phyloP scores from a whole-genome alignment of 441 rosid species.

The Aleurites moluccanus region DNA sequence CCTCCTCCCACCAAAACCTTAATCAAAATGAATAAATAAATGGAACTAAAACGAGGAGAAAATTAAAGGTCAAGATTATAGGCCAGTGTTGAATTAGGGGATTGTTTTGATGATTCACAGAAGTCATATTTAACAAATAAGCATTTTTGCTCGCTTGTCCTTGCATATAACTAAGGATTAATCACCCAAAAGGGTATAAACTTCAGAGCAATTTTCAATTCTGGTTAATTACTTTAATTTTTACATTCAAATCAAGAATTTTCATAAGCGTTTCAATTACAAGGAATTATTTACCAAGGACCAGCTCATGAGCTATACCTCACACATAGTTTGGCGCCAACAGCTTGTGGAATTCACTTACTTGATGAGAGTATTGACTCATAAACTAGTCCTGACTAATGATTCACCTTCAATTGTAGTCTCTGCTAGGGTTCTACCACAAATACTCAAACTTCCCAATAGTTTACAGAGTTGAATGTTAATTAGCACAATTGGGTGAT shows the following conservation, averaged over 20 bases:
- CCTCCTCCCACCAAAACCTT: too few species aligned
- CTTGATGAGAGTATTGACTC: background rate
- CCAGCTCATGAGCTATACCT: background rate
- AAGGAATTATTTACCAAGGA: background rate
- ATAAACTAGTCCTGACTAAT: background rate
- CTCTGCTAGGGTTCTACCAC: background rate
- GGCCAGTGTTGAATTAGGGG: background rate
- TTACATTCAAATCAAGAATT: background rate
- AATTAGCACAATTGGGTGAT: background rate
- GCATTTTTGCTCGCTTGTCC: background rate
- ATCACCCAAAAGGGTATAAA: background rate
- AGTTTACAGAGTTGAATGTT: background rate
- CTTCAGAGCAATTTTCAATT: too few species aligned
- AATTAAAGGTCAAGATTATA: background rate
- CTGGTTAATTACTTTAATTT: background rate
- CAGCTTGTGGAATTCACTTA: background rate
- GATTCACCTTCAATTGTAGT: background rate
- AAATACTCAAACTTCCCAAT: background rate
- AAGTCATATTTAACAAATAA: background rate
- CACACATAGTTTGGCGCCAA: background rate
- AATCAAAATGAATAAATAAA: background rate
- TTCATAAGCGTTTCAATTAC: background rate
- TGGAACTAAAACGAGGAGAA: background rate
- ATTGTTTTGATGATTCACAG: background rate
- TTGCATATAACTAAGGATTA: background rate